Base-by-base conservation (phyloP, 228 moss, liverwort and hornwort genomes). In the Sphagnum fallax region DNA sequence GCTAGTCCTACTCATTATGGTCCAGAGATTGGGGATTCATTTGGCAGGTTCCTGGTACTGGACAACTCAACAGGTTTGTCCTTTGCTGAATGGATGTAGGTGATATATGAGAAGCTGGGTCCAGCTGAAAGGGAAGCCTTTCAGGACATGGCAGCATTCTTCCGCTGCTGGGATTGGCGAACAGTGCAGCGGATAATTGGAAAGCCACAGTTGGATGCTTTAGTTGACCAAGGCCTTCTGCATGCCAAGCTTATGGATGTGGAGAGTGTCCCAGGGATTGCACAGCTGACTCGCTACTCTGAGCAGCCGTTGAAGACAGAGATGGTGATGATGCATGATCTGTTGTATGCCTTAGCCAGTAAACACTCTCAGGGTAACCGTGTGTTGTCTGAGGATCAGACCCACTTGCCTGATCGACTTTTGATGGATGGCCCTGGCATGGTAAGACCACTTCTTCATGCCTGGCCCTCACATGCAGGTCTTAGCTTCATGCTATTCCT, bases 141-240 rank as follows among this genome's bases (percentile, higher is more conserved):
- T 62, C 63, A 88, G 67, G 91, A 91, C 61, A 86, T 91, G 62
- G 77, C 91, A 62, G 74, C 80, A 15, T 88, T 91, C 72, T 91
- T 83, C 69, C 83, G 88, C 64, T 81, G 77, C 5, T 91, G 91
- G 91, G 91, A 91, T 69, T 91, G 91, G 91, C 85, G 91, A 74
- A 73, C 75, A 47, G 88, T 88, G 32, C 88, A 91, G 74, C 85
- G 88, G 9, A 82, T 91, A 10, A 83, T 91, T 9, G 88, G 88
- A 8, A 83, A 86, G 69, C 74, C 79, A 69, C 85, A 86, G 10
- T 75, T 91, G 68, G 80, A 83, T 50, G 76, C 73, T 55, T 65
- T 91, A 64, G 76, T 75, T 69, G 82, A 72, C 51, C 81, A 78
- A 69, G 77, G 79, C 49, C 68, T 88, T 69, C 83, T 76, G 15